Percentiles rank a stretch among this genome's conserved stretches.
Conservation (phyloP, 164 flowering plant genomes). For the Cinnamomum chago region DNA sequence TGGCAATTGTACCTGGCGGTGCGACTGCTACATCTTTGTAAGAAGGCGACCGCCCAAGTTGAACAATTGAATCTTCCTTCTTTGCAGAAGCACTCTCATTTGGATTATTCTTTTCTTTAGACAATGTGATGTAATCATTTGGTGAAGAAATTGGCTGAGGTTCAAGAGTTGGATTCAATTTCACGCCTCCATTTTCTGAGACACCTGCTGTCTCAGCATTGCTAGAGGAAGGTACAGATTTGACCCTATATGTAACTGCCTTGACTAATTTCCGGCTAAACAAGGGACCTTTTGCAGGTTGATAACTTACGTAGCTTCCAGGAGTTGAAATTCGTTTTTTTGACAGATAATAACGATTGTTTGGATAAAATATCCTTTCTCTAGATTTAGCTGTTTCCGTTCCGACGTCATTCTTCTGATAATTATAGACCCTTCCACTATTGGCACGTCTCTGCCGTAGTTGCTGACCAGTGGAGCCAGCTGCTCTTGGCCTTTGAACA, state of each 20-base stretch:
- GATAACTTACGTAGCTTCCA: conserved; percentile 54
- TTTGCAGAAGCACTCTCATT: conserved; percentile 24
- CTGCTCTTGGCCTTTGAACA: conserved; percentile 85
- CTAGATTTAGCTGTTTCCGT: conserved; percentile 39
- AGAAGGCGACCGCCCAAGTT: conserved; percentile 89
- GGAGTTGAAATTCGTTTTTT: conserved; percentile 57
- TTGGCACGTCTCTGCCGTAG: conserved; percentile 60
- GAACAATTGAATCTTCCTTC: conserved; percentile 41
- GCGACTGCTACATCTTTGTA: conserved; percentile 98
- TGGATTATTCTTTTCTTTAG: conserved; percentile 8
- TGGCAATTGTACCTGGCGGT: conserved; percentile 79
- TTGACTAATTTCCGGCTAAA: conserved; percentile 71
- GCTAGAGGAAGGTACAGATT: conserved; percentile 57
- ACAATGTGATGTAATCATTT: background rate
- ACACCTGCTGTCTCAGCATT: conserved; percentile 29
- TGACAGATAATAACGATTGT: conserved; percentile 52
- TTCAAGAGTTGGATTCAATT: conserved; percentile 27
- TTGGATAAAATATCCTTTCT: conserved; percentile 42
- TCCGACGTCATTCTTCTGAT: conserved; percentile 59
- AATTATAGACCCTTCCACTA: conserved; percentile 52
- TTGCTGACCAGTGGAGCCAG: conserved; percentile 56
- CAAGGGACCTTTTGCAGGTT: conserved; percentile 40
- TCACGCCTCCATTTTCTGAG: conserved; percentile 26
- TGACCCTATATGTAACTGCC: conserved; percentile 81
- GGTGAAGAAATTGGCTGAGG: conserved; percentile 25